phyloP scores from a whole-genome alignment of 257 asterid species.

The Verbascum thapsus region DNA sequence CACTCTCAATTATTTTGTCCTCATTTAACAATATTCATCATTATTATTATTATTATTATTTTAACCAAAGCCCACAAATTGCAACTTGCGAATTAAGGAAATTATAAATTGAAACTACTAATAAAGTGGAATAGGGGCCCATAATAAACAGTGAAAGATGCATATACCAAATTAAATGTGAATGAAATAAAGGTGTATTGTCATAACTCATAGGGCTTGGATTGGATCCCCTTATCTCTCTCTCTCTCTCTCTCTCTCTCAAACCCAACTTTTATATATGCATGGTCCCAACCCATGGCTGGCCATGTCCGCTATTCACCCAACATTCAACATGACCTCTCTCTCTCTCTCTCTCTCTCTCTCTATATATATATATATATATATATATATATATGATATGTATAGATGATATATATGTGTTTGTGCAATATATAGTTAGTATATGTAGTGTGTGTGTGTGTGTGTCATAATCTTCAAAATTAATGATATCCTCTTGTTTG shows the following conservation, averaged over 20 bases:
- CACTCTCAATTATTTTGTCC: no score
- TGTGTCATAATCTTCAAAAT: constrained; percentile 5
- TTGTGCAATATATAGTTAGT: not conserved
- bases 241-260: constrained; percentile 42
- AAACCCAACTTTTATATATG: constrained; percentile 31
- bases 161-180: constrained; percentile 47
- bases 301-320: constrained; percentile 69
- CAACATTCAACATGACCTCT: constrained; percentile 54
- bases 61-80: no score
- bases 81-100: no score
- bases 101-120: no score
- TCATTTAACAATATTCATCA: no score
- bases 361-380: not conserved
- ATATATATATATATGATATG: not conserved
- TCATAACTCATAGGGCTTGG: constrained; percentile 30
- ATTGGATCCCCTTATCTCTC: constrained; percentile 32
- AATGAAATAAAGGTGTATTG: constrained; percentile 40
- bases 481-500: constrained; percentile 42
- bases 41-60: no score
- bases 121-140: constrained; percentile 35
- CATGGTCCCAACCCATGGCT: constrained; percentile 58
- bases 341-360: constrained; percentile 23
- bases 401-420: constrained; percentile 25
- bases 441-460: not conserved
- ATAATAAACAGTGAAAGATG: constrained; percentile 33